Conservation (phyloP, 1,284 basidiomycete genomes). For the Meira miltonrushii region DNA sequence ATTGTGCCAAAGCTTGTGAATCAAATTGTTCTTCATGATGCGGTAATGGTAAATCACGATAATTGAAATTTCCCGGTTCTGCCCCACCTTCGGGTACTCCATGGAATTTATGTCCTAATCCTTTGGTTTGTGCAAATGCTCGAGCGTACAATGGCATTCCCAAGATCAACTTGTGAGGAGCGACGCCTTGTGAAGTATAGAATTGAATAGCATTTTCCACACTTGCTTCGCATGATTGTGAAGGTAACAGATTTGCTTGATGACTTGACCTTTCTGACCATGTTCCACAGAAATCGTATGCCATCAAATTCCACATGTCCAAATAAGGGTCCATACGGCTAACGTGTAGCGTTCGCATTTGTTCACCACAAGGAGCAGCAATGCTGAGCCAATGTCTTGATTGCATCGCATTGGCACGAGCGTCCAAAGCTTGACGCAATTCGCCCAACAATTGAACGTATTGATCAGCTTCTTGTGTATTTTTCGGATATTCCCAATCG, state of each 20-base stretch:
- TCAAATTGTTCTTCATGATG: slow-evolving; percentile 67
- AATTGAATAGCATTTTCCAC: slow-evolving; percentile 68
- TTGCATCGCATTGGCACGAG: slow-evolving; percentile 58
- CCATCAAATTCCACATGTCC: slow-evolving; percentile 88
- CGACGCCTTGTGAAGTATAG: slow-evolving; percentile 67
- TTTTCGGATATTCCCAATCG: slow-evolving; percentile 78
- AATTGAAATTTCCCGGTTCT: slow-evolving; percentile 60
- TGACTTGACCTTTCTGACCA: slow-evolving; percentile 70
- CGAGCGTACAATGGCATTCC: slow-evolving; percentile 63
- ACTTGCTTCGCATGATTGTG: not conserved
- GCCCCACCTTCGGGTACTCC: slow-evolving; percentile 72
- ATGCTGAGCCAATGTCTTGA: slow-evolving; percentile 66
- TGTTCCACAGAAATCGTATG: slow-evolving; percentile 55
- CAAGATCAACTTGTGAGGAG: slow-evolving; percentile 68
- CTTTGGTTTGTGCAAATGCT: slow-evolving; percentile 71
- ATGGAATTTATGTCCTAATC: slow-evolving; percentile 68
- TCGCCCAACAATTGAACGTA: slow-evolving; percentile 69
- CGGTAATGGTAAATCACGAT: slow-evolving; percentile 70
- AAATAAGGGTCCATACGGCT: slow-evolving; percentile 67
- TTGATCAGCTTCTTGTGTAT: slow-evolving; percentile 66
- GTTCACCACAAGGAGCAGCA: slow-evolving; percentile 70
- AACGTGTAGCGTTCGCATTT: slow-evolving; percentile 65
- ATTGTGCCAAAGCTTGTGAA: slow-evolving; percentile 65
- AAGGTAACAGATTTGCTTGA: slow-evolving; percentile 54
- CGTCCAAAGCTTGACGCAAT: slow-evolving; percentile 65